Base-by-base conservation (phyloP, 257 asterid species). In the Salvia splendens region DNA sequence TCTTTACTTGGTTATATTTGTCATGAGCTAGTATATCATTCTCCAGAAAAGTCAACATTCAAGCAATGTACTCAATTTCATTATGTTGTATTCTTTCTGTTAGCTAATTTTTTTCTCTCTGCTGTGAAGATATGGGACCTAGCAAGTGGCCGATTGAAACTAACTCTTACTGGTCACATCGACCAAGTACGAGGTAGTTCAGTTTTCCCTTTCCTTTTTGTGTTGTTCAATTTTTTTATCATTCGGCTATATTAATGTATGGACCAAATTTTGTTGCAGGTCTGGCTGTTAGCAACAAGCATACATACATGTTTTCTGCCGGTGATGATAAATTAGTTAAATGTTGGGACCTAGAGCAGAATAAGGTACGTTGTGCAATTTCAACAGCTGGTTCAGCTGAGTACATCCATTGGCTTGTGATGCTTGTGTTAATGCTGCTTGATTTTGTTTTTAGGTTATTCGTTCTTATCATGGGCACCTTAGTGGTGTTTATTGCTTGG, bases 311-410 rank as follows among this genome's bases (percentile, higher is more conserved):
- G 99, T 94, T 91, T 80, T 94, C 98, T 40, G 98, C 98, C 54
- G 98, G 99, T 43, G 99, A 94, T 75, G 99, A 94, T 82, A 94
- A 94, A 75, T 86, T 76, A 83, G 98, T 94, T 59, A 94, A 94
- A 75, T 94, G 99, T 82, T 91, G 98, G 96, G 99, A 94, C 76
- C 83, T 94, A 47, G 99, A 94, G 80, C 99, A 94, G 83, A 94
- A 94, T 70, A 91, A 94, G 99, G 99, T 89, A 57, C 56, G 80
- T 77, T 55, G 1, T 16, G 61, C 45, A 62, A 12, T 45, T 52
- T 58, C 30, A 73, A 9, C 2, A 63, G 14, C 53, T 51, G 60
- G 28, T 64, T 67, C 67, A 38, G 54, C 46, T 61, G 16, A 17
- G 30, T 35, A 38, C 3, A 63, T 61, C 46, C 56, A 55, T 62